A percentile compares a stretch with the other conserved stretches of the same genome.
phyloP scores from a whole-genome alignment of 2,329 filamentous ascomycete species.

The Verticillium nonalfalfae region DNA sequence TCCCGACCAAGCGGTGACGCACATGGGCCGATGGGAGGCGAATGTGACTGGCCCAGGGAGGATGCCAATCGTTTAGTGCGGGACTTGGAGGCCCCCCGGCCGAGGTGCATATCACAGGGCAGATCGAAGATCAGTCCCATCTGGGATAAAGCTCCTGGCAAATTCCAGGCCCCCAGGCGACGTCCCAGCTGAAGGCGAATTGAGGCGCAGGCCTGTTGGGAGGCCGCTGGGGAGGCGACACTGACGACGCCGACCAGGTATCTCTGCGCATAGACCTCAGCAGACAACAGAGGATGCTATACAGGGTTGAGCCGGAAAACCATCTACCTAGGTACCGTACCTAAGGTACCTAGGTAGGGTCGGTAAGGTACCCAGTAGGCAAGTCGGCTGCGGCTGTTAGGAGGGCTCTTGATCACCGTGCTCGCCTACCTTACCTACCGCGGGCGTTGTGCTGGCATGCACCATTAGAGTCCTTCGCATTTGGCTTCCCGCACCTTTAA shows the following conservation, averaged over 20 bases:
- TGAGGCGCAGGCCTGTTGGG: not conserved
- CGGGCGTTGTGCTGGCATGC: too few species aligned
- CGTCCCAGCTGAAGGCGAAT: not conserved
- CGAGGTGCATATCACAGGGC: not conserved
- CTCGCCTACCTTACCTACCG: too few species aligned
- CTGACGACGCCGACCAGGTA: not conserved
- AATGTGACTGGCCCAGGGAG: not conserved
- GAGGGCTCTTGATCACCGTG: too few species aligned
- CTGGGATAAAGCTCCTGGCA: not conserved
- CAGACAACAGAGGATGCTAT: too few species aligned
- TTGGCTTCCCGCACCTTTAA: too few species aligned
- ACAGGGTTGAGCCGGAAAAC: too few species aligned
- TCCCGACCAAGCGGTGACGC: conserved; percentile 6
- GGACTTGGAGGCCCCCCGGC: not conserved
- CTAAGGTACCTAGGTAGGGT: too few species aligned
- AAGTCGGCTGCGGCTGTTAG: too few species aligned
- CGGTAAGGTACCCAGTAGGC: too few species aligned
- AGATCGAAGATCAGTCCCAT: not conserved
- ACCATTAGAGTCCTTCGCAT: too few species aligned
- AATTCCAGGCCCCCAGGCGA: not conserved
- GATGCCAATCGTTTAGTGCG: not conserved
- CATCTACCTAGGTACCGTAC: too few species aligned
- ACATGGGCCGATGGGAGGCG: not conserved
- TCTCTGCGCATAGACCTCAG: too few species aligned
- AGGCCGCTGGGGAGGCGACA: not conserved